These are phyloP conservation scores for Fusarium pseudonygamai DNA, from an alignment of 2,329 filamentous ascomycete species.

Conservation along the genomic window DNA sequence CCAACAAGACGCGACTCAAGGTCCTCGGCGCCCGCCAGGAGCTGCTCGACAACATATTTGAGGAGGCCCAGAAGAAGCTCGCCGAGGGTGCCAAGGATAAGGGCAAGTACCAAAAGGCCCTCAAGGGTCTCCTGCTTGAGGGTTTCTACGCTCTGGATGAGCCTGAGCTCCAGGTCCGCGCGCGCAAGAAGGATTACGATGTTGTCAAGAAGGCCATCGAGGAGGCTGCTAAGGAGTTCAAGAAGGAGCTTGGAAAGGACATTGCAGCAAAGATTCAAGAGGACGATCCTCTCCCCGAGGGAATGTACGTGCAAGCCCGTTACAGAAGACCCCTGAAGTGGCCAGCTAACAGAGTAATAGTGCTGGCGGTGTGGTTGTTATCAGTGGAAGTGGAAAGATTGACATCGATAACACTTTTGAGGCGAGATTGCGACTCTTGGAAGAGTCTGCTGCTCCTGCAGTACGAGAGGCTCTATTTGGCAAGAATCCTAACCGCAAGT, in stretches of 20 bases:
- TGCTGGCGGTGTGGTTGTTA: slow-evolving; percentile 81
- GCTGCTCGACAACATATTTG: slow-evolving; percentile 89
- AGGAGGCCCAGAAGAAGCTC: slow-evolving; percentile 79
- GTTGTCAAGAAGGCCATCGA: slow-evolving; percentile 80
- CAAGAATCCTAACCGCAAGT: slow-evolving; percentile 94
- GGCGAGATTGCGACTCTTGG: slow-evolving; percentile 84
- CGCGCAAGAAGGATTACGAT: slow-evolving; percentile 81
- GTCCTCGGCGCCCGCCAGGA: slow-evolving; percentile 89
- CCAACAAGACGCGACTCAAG: slow-evolving; percentile 94
- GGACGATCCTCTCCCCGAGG: slow-evolving; percentile 80
- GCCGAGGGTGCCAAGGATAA: slow-evolving; percentile 71
- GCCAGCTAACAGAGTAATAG: slow-evolving; percentile 59
- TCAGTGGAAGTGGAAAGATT: slow-evolving; percentile 90
- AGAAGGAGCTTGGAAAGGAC: slow-evolving; percentile 78
- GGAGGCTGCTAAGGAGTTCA: slow-evolving; percentile 82
- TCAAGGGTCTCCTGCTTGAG: slow-evolving; percentile 87
- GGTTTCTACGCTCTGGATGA: slow-evolving; percentile 90
- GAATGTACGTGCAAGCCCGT: slow-evolving; percentile 71
- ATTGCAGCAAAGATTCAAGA: slow-evolving; percentile 79
- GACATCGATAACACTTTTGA: slow-evolving; percentile 99
- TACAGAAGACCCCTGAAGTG: background rate
- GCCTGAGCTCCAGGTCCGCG: slow-evolving; percentile 76
- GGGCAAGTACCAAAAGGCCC: slow-evolving; percentile 76
- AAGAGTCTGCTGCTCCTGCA: slow-evolving; percentile 84
- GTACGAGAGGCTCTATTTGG: slow-evolving; percentile 91